phyloP scores from a whole-genome alignment of 2,329 filamentous ascomycete genomes.

The Bertia moriformis region DNA sequence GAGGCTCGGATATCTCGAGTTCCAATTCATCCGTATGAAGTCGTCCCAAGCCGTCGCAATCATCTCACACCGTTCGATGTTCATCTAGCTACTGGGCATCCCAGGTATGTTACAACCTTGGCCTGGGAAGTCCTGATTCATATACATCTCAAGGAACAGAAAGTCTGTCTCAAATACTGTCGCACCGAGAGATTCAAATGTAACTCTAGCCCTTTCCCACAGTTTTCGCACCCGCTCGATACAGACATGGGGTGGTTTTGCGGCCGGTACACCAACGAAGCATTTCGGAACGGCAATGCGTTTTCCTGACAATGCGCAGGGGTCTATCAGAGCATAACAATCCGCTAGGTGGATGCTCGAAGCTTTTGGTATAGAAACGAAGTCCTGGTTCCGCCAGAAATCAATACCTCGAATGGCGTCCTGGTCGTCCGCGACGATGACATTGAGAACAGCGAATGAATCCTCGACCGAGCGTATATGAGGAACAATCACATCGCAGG shows the following conservation, averaged over 20 bases:
- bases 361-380: slow-evolving; percentile 3
- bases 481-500: slow-evolving; percentile 34
- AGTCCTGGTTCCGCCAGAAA: slow-evolving; percentile 38
- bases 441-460: slow-evolving; percentile 26
- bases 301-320: too few species aligned
- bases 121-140: slow-evolving; percentile 17
- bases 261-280: too few species aligned
- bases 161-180: slow-evolving; percentile 26
- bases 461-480: slow-evolving; percentile 29
- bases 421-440: slow-evolving; percentile 31
- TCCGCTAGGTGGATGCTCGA: slow-evolving; percentile 3
- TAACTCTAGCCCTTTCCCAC: slow-evolving; percentile 14
- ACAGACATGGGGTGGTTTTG: too few species aligned
- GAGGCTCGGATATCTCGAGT: slow-evolving; percentile 17
- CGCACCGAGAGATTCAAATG: slow-evolving; percentile 24
- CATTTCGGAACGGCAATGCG: too few species aligned
- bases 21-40: slow-evolving; percentile 27
- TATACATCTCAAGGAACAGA: slow-evolving; percentile 27
- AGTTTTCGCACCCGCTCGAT: too few species aligned
- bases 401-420: slow-evolving; percentile 36
- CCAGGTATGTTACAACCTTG: slow-evolving; percentile 22
- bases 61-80: slow-evolving; percentile 27
- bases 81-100: slow-evolving; percentile 27
- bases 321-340: too few species aligned
- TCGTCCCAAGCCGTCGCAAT: slow-evolving; percentile 35